Evolutionary conservation across 2,329 filamentous ascomycete genomes (phyloP).

Genomic region (Aspergillus ibericus): DNA sequence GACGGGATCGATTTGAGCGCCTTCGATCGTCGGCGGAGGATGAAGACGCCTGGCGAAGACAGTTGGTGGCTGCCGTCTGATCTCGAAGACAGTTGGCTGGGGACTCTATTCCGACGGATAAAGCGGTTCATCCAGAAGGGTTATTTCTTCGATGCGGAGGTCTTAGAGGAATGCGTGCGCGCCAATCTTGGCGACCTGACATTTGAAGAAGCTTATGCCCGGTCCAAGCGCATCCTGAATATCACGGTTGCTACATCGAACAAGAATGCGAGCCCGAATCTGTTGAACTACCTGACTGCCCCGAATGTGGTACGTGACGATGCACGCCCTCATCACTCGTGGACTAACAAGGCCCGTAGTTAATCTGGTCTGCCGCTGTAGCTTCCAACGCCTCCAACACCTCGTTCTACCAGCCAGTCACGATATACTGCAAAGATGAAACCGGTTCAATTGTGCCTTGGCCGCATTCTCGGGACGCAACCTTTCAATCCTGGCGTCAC

Average conservation of each 20-base stretch:
- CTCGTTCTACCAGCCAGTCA: constrained; percentile 64
- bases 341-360: constrained; percentile 43
- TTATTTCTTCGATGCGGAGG: constrained; percentile 78
- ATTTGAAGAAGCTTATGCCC: constrained; percentile 86
- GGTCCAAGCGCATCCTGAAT: constrained; percentile 83
- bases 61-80: constrained; percentile 21
- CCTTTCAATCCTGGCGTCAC: constrained; percentile 68
- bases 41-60: constrained; percentile 10
- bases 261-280: constrained; percentile 72
- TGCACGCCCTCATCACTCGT: background rate
- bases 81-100: constrained; percentile 43
- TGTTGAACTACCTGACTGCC: constrained; percentile 89
- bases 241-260: constrained; percentile 82
- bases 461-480: constrained; percentile 60
- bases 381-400: constrained; percentile 52
- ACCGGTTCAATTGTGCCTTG: constrained; percentile 72
- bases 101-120: constrained; percentile 66
- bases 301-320: constrained; percentile 75
- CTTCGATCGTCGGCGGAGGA: constrained; percentile 56
- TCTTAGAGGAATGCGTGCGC: constrained; percentile 79
- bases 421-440: constrained; percentile 76
- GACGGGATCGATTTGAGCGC: constrained; percentile 80
- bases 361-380: constrained; percentile 55
- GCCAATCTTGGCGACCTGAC: constrained; percentile 86
- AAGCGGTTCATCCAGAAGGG: constrained; percentile 71